Evolutionary conservation across 306 rosid genomes (phyloP), one percentile per base, ranked within the genome.

Genomic region (Begonia fuchsioides): DNA sequence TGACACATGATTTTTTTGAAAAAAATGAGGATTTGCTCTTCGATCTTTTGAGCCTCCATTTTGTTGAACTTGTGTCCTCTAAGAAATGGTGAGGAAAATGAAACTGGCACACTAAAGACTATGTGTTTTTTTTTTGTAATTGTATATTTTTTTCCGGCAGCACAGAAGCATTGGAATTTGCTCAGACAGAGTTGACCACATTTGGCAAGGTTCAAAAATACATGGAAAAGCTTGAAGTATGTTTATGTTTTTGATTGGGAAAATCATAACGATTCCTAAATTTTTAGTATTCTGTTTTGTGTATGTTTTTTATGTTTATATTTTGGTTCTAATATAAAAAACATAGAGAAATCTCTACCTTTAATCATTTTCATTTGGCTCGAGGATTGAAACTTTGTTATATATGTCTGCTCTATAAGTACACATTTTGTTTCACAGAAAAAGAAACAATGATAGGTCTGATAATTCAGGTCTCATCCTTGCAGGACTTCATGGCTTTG

Each of bases 151-250:
- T 68, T 66, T 86, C n/a, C n/a, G 81, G 77, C 96, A 87, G 96
- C 94, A 68, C 96, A 72, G 92, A 79, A 61, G 96, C 94, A 60
- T 71, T 87, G 92, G 94, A 77, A 55, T 87, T 87, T 77, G 80
- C 96, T 64, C 94, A 68, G 76, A 70, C 60, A 39, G 69, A 71
- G 72, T 68, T 82, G 71, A 63, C 82, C 56, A 80, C 92, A 47
- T 87, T 87, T 15, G 92, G 82, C 56, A 79, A 75, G 75, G 77
- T 79, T 70, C 74, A 59, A 12, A 76, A 70, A 49, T 77, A 70
- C 10, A 66, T 77, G 50, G 57, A 60, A 65, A 82, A 75, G 63
- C 84, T 87, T 44, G 77, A 82, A 61, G 96, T 72, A 72, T 56
- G 35, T 26, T 6, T 26, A 26, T 26, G 86, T 53, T 26, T 16